Evolutionary conservation across 2,329 filamentous ascomycete species (phyloP).

Genomic region (Lasiodiplodia sp.): DNA sequence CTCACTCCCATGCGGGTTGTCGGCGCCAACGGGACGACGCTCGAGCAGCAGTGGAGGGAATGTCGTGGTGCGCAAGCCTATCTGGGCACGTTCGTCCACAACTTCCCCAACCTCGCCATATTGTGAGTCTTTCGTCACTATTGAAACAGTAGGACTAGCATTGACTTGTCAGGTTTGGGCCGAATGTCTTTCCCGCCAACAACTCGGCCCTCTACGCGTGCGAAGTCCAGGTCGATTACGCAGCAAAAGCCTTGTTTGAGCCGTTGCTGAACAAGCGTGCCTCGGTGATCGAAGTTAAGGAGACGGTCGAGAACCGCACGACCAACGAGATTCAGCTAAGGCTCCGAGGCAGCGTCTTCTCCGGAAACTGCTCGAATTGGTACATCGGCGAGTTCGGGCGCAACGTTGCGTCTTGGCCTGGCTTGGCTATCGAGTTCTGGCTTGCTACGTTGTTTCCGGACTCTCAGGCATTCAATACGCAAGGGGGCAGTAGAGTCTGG

Average conservation of each 20-base stretch:
- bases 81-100: slow-evolving; percentile 34
- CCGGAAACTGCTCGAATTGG: slow-evolving; percentile 52
- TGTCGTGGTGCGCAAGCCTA: slow-evolving; percentile 35
- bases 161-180: slow-evolving; percentile 34
- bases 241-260: slow-evolving; percentile 39
- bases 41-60: slow-evolving; percentile 36
- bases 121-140: slow-evolving; percentile 31
- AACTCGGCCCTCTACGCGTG: slow-evolving; percentile 44
- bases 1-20: slow-evolving; percentile 43
- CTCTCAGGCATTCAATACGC: slow-evolving; percentile 30
- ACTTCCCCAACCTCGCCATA: slow-evolving; percentile 39
- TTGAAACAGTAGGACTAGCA: neutral
- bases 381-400: slow-evolving; percentile 50
- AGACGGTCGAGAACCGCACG: slow-evolving; percentile 42
- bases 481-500: slow-evolving; percentile 32
- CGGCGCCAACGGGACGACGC: slow-evolving; percentile 35
- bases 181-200: slow-evolving; percentile 42
- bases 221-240: slow-evolving; percentile 43
- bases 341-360: slow-evolving; percentile 46
- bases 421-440: slow-evolving; percentile 43
- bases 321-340: slow-evolving; percentile 42
- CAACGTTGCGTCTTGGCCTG: slow-evolving; percentile 50
- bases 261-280: slow-evolving; percentile 45
- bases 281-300: slow-evolving; percentile 46
- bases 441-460: slow-evolving; percentile 37